A percentile compares a stretch with the other conserved stretches of the same genome.
Evolutionary conservation across 1,139 yeast genomes (phyloP).

Genomic region (Yamadazyma triangularis): DNA sequence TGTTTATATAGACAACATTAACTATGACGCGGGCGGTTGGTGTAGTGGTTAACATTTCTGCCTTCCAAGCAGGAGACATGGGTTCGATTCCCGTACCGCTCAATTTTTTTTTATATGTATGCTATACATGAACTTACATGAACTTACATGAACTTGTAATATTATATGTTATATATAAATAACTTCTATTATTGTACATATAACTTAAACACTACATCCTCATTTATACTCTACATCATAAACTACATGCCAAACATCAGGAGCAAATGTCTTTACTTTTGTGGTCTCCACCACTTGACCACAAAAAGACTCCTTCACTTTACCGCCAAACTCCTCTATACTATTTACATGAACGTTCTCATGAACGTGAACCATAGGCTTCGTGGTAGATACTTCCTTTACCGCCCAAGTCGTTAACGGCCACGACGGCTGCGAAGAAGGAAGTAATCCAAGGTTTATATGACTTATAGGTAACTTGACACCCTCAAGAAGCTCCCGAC

Average conservation of each 20-base stretch:
- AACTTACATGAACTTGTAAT: no score
- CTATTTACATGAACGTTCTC: slow-evolving; percentile 59
- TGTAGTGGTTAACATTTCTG: slow-evolving; percentile 51
- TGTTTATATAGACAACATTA: no score
- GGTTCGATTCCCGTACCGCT: slow-evolving; percentile 79
- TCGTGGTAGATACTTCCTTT: slow-evolving; percentile 7
- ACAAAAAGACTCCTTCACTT: slow-evolving; percentile 9
- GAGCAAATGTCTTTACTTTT: slow-evolving; percentile 79
- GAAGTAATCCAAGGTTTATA: slow-evolving; percentile 73
- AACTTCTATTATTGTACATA: slow-evolving; percentile 31
- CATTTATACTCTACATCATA: slow-evolving; percentile 45
- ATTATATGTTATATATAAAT: slow-evolving; percentile 5
- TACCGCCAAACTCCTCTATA: slow-evolving; percentile 29
- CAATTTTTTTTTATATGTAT: slow-evolving; percentile 34
- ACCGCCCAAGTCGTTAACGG: slow-evolving; percentile 31
- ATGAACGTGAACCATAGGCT: slow-evolving; percentile 58
- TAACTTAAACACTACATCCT: slow-evolving; percentile 46
- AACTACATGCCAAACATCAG: slow-evolving; percentile 79
- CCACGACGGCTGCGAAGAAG: slow-evolving; percentile 67
- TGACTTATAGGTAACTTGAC: slow-evolving; percentile 43
- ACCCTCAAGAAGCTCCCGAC: slow-evolving; percentile 34
- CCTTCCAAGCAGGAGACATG: slow-evolving; percentile 78
- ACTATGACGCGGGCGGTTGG: no score
- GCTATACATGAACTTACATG: no score
- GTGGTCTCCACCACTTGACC: slow-evolving; percentile 34